Evolutionary conservation across 2,329 filamentous ascomycete species (phyloP).

Genomic region (Sporothrix euskadiensis): DNA sequence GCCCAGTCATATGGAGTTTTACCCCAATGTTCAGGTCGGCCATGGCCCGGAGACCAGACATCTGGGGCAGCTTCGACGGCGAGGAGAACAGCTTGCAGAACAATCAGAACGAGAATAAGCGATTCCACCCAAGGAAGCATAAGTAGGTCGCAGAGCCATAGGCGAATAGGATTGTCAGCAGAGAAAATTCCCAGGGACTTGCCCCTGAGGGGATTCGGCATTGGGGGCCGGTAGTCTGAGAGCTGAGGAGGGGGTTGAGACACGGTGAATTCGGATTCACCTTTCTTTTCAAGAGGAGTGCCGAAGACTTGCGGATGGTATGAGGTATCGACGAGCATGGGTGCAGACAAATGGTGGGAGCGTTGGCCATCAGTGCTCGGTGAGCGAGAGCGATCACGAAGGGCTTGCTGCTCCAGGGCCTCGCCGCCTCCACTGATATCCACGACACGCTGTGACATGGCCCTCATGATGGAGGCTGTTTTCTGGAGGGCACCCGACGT

Average conservation of each 20-base stretch:
- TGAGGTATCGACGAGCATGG: constrained; percentile 51
- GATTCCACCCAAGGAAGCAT: constrained; percentile 87
- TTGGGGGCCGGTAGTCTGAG: constrained; percentile 40
- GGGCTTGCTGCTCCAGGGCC: constrained; percentile 70
- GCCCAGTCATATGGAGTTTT: constrained; percentile 71
- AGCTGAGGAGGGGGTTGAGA: constrained; percentile 38
- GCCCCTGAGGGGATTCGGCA: constrained; percentile 78
- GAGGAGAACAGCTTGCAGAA: constrained; percentile 84
- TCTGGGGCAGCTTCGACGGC: constrained; percentile 76
- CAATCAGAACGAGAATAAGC: constrained; percentile 79
- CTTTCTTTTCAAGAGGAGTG: constrained; percentile 50
- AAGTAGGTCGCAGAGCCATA: constrained; percentile 75
- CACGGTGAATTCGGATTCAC: constrained; percentile 39
- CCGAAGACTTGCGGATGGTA: constrained; percentile 53
- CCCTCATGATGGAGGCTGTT: constrained; percentile 74
- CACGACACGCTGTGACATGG: constrained; percentile 95
- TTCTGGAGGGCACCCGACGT: constrained; percentile 64
- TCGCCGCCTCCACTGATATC: constrained; percentile 95
- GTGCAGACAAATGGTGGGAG: constrained; percentile 48
- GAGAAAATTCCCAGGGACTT: constrained; percentile 83
- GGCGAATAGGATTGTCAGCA: constrained; percentile 72
- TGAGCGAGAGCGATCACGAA: constrained; percentile 60
- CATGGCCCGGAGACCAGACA: constrained; percentile 64
- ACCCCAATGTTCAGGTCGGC: constrained; percentile 66
- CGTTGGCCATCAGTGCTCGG: constrained; percentile 54